phyloP scores from a whole-genome alignment of 352 stramenopile species.

The Peronospora tabacina region DNA sequence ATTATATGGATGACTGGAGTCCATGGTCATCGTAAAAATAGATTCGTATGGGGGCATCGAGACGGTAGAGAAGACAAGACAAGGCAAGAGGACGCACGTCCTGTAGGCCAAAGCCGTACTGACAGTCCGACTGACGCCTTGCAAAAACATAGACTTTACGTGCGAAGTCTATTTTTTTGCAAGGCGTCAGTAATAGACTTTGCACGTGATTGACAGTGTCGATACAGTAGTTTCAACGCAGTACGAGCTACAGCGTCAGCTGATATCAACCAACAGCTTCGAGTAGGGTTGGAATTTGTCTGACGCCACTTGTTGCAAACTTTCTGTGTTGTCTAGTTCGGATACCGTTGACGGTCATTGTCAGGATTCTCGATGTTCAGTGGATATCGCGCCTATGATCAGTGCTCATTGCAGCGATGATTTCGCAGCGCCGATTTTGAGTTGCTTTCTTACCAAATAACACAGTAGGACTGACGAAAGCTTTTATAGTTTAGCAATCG shows the following conservation, averaged over 20 bases:
- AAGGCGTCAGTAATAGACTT: no score
- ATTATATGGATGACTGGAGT: no score
- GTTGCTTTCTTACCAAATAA: not conserved
- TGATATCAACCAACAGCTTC: not conserved
- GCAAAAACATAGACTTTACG: no score
- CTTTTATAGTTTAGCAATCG: no score
- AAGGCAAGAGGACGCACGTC: no score
- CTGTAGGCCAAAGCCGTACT: no score
- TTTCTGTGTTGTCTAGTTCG: not conserved
- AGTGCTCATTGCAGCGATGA: not conserved
- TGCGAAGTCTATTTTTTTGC: no score
- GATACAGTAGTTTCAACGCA: not conserved
- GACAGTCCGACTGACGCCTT: no score
- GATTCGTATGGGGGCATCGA: not conserved
- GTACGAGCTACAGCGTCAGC: not conserved
- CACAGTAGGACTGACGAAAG: not conserved
- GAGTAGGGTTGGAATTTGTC: not conserved
- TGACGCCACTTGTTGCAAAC: not conserved
- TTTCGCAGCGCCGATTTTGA: not conserved
- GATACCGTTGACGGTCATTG: not conserved
- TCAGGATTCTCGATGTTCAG: no score
- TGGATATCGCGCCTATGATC: not conserved
- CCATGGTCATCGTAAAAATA: no score
- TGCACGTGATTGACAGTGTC: not conserved
- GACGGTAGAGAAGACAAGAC: not conserved